Evolutionary conservation across 2,329 filamentous ascomycete species (phyloP).

Genomic region (Diaporthe citrichinensis): DNA sequence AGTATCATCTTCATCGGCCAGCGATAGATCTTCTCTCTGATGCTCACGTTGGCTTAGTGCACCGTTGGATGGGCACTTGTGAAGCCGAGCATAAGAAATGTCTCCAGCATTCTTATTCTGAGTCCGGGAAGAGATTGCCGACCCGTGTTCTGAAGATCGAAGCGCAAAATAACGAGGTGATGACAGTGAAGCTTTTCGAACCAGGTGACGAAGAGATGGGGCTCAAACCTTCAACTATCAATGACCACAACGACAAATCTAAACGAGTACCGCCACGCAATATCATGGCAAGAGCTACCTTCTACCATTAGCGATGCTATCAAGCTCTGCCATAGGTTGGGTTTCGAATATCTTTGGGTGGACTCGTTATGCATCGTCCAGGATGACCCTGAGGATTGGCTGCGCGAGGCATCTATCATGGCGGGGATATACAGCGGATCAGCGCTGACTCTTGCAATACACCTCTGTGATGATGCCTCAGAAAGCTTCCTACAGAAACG

Average conservation of each 20-base stretch:
- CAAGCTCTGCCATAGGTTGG: not conserved
- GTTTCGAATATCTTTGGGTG: slow-evolving; percentile 25
- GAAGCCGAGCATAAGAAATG: slow-evolving; percentile 16
- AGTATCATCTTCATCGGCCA: not conserved
- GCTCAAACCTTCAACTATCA: not conserved
- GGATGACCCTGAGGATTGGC: slow-evolving; percentile 29
- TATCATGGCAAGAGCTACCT: not conserved
- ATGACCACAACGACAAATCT: slow-evolving; percentile 9
- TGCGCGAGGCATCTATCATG: slow-evolving; percentile 29
- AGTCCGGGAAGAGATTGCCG: not conserved
- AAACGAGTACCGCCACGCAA: not conserved
- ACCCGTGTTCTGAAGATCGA: slow-evolving; percentile 15
- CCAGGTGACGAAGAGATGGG: not conserved
- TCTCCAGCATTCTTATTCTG: not conserved
- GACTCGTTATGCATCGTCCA: slow-evolving; percentile 31
- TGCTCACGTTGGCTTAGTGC: not conserved
- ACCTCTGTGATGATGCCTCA: not conserved
- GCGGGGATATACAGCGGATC: slow-evolving; percentile 9
- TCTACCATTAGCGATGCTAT: slow-evolving; percentile 13
- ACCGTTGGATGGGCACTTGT: slow-evolving; percentile 10
- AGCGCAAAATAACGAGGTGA: not conserved
- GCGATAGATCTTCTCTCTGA: not conserved
- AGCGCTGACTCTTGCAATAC: slow-evolving; percentile 12
- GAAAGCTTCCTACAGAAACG: not conserved
- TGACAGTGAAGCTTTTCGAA: not conserved